These are phyloP conservation scores for Capsicum chinense DNA, from an alignment of 257 asterid species.

Conservation along the genomic window DNA sequence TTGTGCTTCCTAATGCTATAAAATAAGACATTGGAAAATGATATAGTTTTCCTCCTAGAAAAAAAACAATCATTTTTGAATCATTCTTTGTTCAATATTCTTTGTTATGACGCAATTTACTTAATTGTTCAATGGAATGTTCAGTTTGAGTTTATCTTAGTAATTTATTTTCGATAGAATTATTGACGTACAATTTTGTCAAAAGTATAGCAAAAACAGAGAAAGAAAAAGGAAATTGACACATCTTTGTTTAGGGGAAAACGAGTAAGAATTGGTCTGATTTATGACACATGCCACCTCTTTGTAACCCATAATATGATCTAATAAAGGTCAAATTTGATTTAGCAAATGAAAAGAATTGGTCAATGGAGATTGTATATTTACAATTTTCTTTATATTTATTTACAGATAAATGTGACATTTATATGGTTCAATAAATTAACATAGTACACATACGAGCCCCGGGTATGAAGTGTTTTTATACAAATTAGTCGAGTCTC, in stretches of 20 bases:
- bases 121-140: conserved; percentile 19
- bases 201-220: not conserved
- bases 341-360: not conserved
- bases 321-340: not conserved
- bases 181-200: not conserved
- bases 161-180: conserved; percentile 4
- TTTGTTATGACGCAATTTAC: not conserved
- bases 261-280: not conserved
- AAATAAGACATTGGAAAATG: not conserved
- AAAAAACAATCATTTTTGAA: not conserved
- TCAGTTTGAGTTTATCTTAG: not conserved
- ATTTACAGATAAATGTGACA: not conserved
- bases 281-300: not conserved
- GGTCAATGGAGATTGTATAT: not conserved
- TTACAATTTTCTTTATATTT: not conserved
- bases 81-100: not conserved
- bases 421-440: not conserved
- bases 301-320: not conserved
- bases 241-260: not conserved
- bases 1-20: not conserved
- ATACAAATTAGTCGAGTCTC: no score
- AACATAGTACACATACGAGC: not conserved
- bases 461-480: no score
- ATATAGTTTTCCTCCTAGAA: not conserved
- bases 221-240: not conserved